Evolutionary conservation across 371 early-diverging fungal species (phyloP).

Genomic region (Cokeromyces recurvatus): DNA sequence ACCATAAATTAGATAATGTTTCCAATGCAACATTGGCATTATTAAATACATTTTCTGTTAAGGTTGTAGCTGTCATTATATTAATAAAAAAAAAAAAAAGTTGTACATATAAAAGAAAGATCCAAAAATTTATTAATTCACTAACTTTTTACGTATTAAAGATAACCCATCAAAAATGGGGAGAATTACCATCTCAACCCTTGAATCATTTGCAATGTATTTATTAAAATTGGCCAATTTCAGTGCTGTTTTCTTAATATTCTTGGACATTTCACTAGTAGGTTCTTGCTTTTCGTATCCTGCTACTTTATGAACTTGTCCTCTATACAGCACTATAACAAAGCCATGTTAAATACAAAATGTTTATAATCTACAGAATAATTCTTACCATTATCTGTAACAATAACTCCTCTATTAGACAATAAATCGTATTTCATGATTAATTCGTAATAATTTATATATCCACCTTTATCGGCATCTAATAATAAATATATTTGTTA

Average conservation of each 20-base stretch:
- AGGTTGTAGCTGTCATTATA: conserved; percentile 7
- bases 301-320: conserved; percentile 33
- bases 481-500: background rate
- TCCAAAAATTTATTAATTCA: background rate
- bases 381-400: conserved; percentile 54
- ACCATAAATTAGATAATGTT: conserved; percentile 32
- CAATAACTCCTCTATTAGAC: conserved; percentile 42
- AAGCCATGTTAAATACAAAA: background rate
- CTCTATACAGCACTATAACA: conserved; percentile 33
- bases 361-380: background rate
- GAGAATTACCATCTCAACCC: conserved; percentile 55
- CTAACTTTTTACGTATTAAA: conserved; percentile 42
- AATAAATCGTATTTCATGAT: conserved; percentile 50
- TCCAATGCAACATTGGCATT: conserved; percentile 26
- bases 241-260: conserved; percentile 32
- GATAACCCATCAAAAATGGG: conserved; percentile 69
- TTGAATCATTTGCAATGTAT: conserved; percentile 55
- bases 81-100: conserved; percentile 1
- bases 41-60: conserved; percentile 18
- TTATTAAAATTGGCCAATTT: conserved; percentile 59
- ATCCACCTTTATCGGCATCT: conserved; percentile 64
- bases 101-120: too few relatives aligned
- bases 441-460: conserved; percentile 47
- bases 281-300: conserved; percentile 8
- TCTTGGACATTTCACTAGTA: conserved; percentile 15